A percentile compares a stretch with the other conserved stretches of the same genome.
phyloP scores from a whole-genome alignment of 2,329 filamentous ascomycete genomes.

The Aspergillus felis region DNA sequence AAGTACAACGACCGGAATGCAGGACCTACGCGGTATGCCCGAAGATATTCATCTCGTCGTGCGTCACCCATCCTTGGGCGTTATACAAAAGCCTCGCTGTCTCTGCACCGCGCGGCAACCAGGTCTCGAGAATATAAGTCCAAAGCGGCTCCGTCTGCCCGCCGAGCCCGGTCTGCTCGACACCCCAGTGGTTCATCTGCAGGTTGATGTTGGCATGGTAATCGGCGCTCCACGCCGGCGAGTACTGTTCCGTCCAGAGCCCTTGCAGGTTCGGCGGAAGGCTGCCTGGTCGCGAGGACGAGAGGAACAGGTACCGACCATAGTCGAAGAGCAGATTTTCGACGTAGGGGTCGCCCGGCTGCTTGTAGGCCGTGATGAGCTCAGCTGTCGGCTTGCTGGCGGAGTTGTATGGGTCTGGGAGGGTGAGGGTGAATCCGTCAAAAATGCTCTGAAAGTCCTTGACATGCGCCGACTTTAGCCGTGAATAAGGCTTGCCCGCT shows the following conservation, averaged over 20 bases:
- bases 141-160: slow-evolving; percentile 46
- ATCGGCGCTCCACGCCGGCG: slow-evolving; percentile 51
- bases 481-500: slow-evolving; percentile 2
- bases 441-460: slow-evolving; percentile 13
- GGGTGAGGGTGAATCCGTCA: slow-evolving; percentile 36
- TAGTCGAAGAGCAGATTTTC: slow-evolving; percentile 53
- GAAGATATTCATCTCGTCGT: slow-evolving; percentile 58
- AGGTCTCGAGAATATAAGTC: slow-evolving; percentile 52
- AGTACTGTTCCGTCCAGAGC: slow-evolving; percentile 48
- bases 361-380: slow-evolving; percentile 31
- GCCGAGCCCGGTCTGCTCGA: slow-evolving; percentile 51
- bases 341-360: slow-evolving; percentile 47
- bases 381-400: slow-evolving; percentile 19
- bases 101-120: slow-evolving; percentile 51
- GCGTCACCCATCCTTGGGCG: slow-evolving; percentile 53
- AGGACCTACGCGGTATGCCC: slow-evolving; percentile 46
- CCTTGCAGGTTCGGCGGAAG: slow-evolving; percentile 58
- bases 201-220: slow-evolving; percentile 59
- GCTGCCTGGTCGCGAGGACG: slow-evolving; percentile 48
- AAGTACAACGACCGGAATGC: too few species aligned
- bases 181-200: slow-evolving; percentile 60
- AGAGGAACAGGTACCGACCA: slow-evolving; percentile 52
- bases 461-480: slow-evolving; percentile 12
- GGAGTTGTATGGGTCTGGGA: slow-evolving; percentile 27
- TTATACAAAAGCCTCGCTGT: slow-evolving; percentile 53